Evolutionary conservation across 31 red algal genomes (phyloP).

Genomic region (Pterothamnion heteromorphum): DNA sequence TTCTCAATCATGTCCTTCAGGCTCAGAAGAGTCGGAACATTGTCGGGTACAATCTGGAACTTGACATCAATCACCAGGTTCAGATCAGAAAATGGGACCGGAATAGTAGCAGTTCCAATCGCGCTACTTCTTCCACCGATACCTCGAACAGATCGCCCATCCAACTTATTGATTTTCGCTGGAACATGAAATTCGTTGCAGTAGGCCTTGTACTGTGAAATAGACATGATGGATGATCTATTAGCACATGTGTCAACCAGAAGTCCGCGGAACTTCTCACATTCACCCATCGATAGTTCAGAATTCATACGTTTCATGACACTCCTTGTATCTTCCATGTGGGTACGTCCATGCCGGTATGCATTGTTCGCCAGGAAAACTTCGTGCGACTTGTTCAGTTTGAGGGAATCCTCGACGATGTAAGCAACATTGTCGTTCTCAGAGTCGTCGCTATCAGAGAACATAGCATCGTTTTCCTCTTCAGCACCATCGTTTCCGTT

Average conservation of each 20-base stretch:
- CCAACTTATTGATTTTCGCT: background rate
- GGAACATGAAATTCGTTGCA: background rate
- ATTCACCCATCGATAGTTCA: background rate
- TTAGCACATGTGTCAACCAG: conserved; percentile 43
- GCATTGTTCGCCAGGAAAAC: background rate
- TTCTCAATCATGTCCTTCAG: conserved; percentile 55
- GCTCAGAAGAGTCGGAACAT: conserved; percentile 7
- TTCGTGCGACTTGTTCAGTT: background rate
- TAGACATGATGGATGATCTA: background rate
- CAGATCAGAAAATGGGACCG: conserved; percentile 21
- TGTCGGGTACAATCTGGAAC: conserved; percentile 28
- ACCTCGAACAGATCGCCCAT: background rate
- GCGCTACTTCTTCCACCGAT: conserved; percentile 7
- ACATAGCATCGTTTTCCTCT: background rate
- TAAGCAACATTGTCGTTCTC: background rate
- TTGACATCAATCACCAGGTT: conserved; percentile 44
- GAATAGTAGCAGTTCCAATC: conserved; percentile 16
- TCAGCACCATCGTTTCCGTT: background rate
- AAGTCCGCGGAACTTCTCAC: background rate
- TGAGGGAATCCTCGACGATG: background rate
- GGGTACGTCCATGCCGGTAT: conserved; percentile 13
- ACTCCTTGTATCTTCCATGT: background rate
- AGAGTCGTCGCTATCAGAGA: background rate
- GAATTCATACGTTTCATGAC: background rate
- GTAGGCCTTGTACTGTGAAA: conserved; percentile 14